These are phyloP conservation scores for Bassia scoparia DNA, from an alignment of 148 eudicot species.

Conservation along the genomic window DNA sequence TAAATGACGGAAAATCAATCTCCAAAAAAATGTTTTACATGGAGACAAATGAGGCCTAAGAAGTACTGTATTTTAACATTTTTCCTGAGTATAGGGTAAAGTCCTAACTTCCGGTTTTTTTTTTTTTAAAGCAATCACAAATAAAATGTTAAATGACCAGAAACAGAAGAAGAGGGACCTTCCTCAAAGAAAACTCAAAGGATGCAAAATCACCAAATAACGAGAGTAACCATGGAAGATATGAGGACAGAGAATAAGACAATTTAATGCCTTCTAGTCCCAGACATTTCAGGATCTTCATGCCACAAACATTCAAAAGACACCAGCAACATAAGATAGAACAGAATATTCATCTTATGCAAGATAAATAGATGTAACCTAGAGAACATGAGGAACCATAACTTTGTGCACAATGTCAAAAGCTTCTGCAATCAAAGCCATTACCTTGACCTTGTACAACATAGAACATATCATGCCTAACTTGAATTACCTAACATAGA, in stretches of 20 bases:
- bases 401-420: not conserved
- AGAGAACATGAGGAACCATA: not conserved
- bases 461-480: not conserved
- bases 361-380: not conserved
- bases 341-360: not conserved
- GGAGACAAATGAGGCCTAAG: too few relatives aligned
- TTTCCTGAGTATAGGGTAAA: too few relatives aligned
- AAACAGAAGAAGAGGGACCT: not conserved
- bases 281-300: not conserved
- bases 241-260: not conserved
- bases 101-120: too few relatives aligned
- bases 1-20: too few relatives aligned
- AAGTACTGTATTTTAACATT: too few relatives aligned
- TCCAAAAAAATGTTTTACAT: too few relatives aligned
- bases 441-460: not conserved
- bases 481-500: not conserved
- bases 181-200: not conserved
- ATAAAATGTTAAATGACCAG: not conserved
- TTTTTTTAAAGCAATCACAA: too few relatives aligned
- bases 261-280: not conserved
- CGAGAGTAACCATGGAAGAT: not conserved
- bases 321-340: not conserved
- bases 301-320: not conserved
- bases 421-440: not conserved
- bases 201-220: not conserved